A percentile compares a stretch with the other conserved stretches of the same genome.
phyloP scores from a whole-genome alignment of 208 protist genomes.

The Leishmania arabica region DNA sequence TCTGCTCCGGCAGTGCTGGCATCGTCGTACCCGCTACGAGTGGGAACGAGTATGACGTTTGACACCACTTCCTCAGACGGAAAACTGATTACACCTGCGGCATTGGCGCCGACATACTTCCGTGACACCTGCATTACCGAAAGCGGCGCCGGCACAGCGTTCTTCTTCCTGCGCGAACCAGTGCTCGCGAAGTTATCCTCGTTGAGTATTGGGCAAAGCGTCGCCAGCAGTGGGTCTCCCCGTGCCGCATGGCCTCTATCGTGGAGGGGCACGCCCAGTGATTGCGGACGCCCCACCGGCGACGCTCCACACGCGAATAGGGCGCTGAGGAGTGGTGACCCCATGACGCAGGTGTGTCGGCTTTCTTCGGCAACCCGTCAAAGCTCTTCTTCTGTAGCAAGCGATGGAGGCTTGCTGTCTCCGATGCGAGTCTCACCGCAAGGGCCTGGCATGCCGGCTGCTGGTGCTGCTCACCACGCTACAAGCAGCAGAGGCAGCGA shows the following conservation, averaged over 20 bases:
- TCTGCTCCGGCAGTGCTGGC: no score
- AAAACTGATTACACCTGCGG: no score
- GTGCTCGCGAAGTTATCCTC: neutral
- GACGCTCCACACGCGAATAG: neutral
- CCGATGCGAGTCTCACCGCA: neutral
- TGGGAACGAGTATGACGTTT: no score
- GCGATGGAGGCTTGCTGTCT: neutral
- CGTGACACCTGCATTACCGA: neutral
- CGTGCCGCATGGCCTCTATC: neutral
- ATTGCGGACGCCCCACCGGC: neutral
- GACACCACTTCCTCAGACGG: no score
- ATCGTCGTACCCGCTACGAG: no score
- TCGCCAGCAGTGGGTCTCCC: neutral
- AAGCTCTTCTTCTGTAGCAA: neutral
- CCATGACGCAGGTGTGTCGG: neutral
- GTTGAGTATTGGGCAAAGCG: neutral
- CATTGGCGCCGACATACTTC: no score
- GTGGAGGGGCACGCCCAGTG: neutral
- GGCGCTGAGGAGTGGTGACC: neutral
- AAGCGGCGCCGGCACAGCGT: neutral
- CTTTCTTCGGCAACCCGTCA: neutral
- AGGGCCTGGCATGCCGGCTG: neutral
- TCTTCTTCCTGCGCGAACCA: neutral
- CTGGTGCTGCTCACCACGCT: neutral
- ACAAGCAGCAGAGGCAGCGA: slow-evolving; percentile 23